Evolutionary conservation across 257 asterid genomes (phyloP), one percentile per base, ranked within the genome.

Genomic region (Cinchona pubescens): DNA sequence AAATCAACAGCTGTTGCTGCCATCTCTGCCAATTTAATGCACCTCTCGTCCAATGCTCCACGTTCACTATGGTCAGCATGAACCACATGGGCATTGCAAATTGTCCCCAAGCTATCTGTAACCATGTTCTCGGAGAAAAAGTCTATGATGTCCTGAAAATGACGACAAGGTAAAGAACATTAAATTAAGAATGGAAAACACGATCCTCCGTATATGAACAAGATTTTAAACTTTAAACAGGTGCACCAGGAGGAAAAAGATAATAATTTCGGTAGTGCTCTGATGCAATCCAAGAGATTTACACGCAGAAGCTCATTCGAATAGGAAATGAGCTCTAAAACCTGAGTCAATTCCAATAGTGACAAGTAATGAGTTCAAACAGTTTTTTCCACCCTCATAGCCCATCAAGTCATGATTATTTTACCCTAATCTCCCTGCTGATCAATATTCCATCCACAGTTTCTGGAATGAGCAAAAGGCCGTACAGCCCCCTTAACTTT

Each of bases 71-170:
- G 79, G 79, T 95, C 99, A 7, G 99, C 94, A 60, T 92, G 97
- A 76, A 95, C 99, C 62, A 95, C 99, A 15, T 92, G 98, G n/a
- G 93, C 97, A 15, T 95, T 92, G 90, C 99, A 95, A 73, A 95
- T 95, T 10, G 96, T 48, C 34, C 99, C 97, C 3, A 95, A 87
- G 79, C 87, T 91, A 80, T n/a, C n/a, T n/a, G n/a, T n/a, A n/a
- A n/a, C n/a, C n/a, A n/a, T n/a, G n/a, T n/a, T n/a, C 81, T 30
- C 87, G 0, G 92, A 70, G 79, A 92, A n/a, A 81, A 95, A 91
- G 0, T 86, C 88, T 29, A 90, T 84, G 40, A 95, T 92, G 76
- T 91, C 96, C 98, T 92, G 96, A 71, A 85, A 56, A n/a, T n/a
- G n/a, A n/a, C n/a, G n/a, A n/a, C n/a, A n/a, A n/a, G n/a, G n/a